Base-by-base conservation (phyloP, 2,329 filamentous ascomycete species). In the Cytospora paraplurivora region DNA sequence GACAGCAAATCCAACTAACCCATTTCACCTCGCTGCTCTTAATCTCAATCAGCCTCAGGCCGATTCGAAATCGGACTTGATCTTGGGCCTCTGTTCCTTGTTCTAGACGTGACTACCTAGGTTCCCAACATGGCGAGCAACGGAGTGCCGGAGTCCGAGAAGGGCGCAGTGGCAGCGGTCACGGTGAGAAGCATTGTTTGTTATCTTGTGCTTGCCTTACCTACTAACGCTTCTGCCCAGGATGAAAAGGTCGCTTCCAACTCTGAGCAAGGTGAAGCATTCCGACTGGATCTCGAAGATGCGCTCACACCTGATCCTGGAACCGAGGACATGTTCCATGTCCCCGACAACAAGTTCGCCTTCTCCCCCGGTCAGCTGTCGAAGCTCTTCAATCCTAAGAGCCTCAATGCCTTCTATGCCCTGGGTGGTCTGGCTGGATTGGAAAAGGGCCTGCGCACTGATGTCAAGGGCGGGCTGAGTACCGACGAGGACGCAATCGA, bases 371-470 rank as follows among this genome's bases (percentile, higher is more conserved):
- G 90, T 32, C 89, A 91, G 69, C 77, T 92, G 69, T 87, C 85
- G 67, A 94, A 94, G 76, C 77, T 95, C 7, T 80, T 93, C 58
- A 93, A 93, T 67, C 91, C 91, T 0, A 95, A 95, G 76, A 93
- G 83, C 69, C 79, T 91, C 65, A 80, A 85, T 33, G 91, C 90
- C 5, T 92, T 93, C 66, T 86, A 89, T 69, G 89, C 89, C 7
- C 75, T 95, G 2, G 91, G 91, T 61, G 91, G 91, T 56, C 73
- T 94, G 7, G 78, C 77, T 10, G 91, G 91, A 2, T 73, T 95
- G 21, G 90, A 92, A 71, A 91, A 88, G 71, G 91, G 91, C 1
- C 73, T 95, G 11, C 81, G 87, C 63, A 88, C 89, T 1, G 79
- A 92, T 71, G 76, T 85, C 47, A 81, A 79, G 52, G 78, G 84